Conservation (phyloP, 2,329 filamentous ascomycete species). For the Fusarium fracticaudum region DNA sequence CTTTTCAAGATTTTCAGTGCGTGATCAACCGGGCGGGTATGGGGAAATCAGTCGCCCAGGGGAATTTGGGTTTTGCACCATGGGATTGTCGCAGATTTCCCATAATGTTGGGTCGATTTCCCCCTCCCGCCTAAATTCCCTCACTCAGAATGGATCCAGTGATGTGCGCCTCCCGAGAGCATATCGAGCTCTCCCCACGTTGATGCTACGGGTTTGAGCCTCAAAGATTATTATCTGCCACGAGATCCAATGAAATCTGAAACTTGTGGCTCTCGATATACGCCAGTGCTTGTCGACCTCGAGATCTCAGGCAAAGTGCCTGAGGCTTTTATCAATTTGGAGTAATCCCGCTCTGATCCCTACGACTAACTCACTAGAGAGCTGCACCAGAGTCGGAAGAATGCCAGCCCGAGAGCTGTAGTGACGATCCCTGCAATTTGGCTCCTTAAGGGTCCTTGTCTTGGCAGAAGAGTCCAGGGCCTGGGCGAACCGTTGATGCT, state of each 20-base stretch:
- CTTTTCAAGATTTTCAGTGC: not conserved
- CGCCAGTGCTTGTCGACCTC: constrained; percentile 2
- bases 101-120: constrained; percentile 14
- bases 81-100: constrained; percentile 35
- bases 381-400: constrained; percentile 20
- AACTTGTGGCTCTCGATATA: constrained; percentile 27
- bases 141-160: constrained; percentile 4
- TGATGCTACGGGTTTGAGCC: constrained; percentile 28
- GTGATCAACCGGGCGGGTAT: constrained; percentile 10
- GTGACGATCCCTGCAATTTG: constrained; percentile 20
- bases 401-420: constrained; percentile 12
- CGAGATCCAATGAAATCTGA: not conserved
- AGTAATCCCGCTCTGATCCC: constrained; percentile 6
- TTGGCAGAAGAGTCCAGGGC: constrained; percentile 8
- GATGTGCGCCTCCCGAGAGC: constrained; percentile 29
- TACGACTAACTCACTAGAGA: not conserved
- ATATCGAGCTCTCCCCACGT: constrained; percentile 30
- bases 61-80: constrained; percentile 19
- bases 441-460: not conserved
- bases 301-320: constrained; percentile 13
- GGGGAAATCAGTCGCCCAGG: constrained; percentile 19
- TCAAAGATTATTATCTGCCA: constrained; percentile 7
- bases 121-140: constrained; percentile 8
- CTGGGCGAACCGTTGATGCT: constrained; percentile 27
- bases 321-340: not conserved